Evolutionary conservation across 1,284 basidiomycete genomes (phyloP), one percentile per base, ranked within the genome.

Genomic region (Pterulicium gracile): DNA sequence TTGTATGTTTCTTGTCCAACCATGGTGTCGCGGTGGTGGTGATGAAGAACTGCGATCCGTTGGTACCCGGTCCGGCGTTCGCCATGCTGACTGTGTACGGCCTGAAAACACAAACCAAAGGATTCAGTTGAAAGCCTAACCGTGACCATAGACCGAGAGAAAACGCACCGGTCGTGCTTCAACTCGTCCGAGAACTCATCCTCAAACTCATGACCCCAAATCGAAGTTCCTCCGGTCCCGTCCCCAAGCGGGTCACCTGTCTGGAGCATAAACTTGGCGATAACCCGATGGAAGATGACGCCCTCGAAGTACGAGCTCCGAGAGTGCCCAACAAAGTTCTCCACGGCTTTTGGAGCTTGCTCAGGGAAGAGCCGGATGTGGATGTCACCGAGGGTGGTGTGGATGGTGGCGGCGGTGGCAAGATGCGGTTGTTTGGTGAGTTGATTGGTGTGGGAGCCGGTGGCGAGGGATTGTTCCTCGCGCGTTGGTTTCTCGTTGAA

Each of bases 41-140:
- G 61, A 98, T 94, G 68, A 98, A 98, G 72, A 98, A 98, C 62
- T 99, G 95, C 2, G 86, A 89, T 2, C 86, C 96, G 60, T 98
- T 99, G 34, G 96, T 98, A 46, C 73, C 73, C 1, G 91, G 84
- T 1, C 96, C 95, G 2, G 91, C 88, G 55, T 99, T 99, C n/a
- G 96, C 96, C 93, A 98, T 98, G 58, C 90, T 93, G 43, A 98
- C 73, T n/a, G 89, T 96, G 60, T 97, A 98, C 0, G 95, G 94
- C 49, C 87, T 88, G 49, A 19, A 50, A 24, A 20, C 18, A 22
- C 18, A 46, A 40, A 61, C 19, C 53, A 43, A 45, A 23, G 39
- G 22, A 23, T 44, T 34, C 23, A 39, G 19, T 34, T 24, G 14
- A 7, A 48, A 48, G 17, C 7, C 17, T 18, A 22, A 34, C 40